Base-by-base conservation (phyloP, 768 basidiomycete species). In the Clitopilus passeckerianus region DNA sequence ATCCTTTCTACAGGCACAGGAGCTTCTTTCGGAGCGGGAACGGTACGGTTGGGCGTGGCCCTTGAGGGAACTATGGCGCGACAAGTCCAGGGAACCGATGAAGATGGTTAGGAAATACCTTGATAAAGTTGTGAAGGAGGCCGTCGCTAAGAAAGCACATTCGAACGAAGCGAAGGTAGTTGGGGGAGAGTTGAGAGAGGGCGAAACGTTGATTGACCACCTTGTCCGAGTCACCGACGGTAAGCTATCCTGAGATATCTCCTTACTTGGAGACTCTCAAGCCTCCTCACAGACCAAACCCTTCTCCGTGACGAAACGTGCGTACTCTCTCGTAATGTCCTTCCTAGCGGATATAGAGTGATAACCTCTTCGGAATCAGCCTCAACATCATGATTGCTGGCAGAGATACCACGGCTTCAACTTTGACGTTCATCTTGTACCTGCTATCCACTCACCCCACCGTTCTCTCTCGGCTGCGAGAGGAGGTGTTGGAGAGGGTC, bases 331-430 rank as follows among this genome's bases (percentile, higher is more conserved):
- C 12, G 7, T 20, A n/a, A n/a, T n/a, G n/a, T n/a, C n/a, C n/a
- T n/a, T n/a, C n/a, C n/a, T n/a, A n/a, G n/a, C n/a, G n/a, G n/a
- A n/a, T n/a, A n/a, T n/a, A n/a, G n/a, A n/a, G n/a, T n/a, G n/a
- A n/a, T n/a, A n/a, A 54, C 16, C 24, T 2, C 7, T 30, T 7
- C 18, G 12, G 24, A 30, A 33, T 16, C 54, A 34, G n/a, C 5
- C 5, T 55, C 10, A 85, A 85, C 61, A 80, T 86, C 43, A 68
- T 83, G 15, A 73, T 86, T 22, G 84, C 84, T 22, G 83, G 81
- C 8, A 74, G 83, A 24, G 86, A 87, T 59, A 87, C 85, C 75
- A 81, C 80, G 1, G 72, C 77, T 6, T 68, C 68, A 14, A 67
- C 73, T 1, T 63, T 82, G 16, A 77, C 80, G 0, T 80, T 76